A percentile compares a stretch with the other conserved stretches of the same genome.
phyloP scores from a whole-genome alignment of 306 rosid genomes.

The Alnus rubra region DNA sequence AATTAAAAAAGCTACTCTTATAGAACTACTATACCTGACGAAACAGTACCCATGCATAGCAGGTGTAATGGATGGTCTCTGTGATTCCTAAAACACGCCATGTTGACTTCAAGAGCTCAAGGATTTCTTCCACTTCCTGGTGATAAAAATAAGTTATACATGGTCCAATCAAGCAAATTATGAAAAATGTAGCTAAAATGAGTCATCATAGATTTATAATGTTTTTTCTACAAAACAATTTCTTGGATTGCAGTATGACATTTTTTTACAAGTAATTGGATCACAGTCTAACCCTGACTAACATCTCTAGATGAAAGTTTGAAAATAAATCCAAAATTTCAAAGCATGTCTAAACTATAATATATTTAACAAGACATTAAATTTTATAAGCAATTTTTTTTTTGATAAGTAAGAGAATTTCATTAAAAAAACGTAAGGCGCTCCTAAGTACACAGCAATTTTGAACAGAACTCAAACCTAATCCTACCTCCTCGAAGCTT shows the following conservation, averaged over 20 bases:
- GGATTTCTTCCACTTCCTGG: conserved; percentile 98
- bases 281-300: conserved; percentile 5
- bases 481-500: conserved; percentile 6
- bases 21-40: conserved; percentile 67
- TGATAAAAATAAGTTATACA: conserved; percentile 35
- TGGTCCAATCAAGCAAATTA: conserved; percentile 21
- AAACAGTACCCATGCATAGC: conserved; percentile 96
- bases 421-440: too few relatives aligned
- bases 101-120: conserved; percentile 92
- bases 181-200: background rate
- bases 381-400: background rate
- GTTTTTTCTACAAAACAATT: background rate
- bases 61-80: conserved; percentile 91
- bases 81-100: conserved; percentile 98
- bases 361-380: background rate
- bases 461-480: background rate
- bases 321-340: background rate
- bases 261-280: background rate
- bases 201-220: background rate
- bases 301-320: conserved; percentile 15
- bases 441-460: too few relatives aligned
- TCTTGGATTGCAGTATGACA: conserved; percentile 10
- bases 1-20: conserved; percentile 16
- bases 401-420: too few relatives aligned
- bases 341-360: background rate